These are phyloP conservation scores for Russula emetica DNA, from an alignment of 768 basidiomycete genomes.

Conservation along the genomic window DNA sequence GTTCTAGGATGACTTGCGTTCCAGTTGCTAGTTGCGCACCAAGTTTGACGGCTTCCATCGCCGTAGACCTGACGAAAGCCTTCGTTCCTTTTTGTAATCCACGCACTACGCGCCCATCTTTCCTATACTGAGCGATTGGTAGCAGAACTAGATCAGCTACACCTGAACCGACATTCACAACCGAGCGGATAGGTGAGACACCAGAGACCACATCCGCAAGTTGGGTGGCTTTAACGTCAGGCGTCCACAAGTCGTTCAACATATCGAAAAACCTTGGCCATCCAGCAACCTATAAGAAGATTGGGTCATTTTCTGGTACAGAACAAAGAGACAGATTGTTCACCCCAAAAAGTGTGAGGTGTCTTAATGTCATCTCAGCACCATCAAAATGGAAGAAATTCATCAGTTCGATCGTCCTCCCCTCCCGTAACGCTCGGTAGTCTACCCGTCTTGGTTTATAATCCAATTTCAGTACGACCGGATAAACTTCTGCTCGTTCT, in stretches of 20 bases:
- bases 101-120: slow-evolving; percentile 87
- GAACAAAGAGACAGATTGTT: slow-evolving; percentile 33
- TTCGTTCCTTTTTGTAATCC: slow-evolving; percentile 93
- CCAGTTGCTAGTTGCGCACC: slow-evolving; percentile 93
- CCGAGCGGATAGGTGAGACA: slow-evolving; percentile 90
- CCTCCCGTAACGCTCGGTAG: slow-evolving; percentile 84
- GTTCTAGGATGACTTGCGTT: slow-evolving; percentile 95
- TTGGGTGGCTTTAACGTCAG: slow-evolving; percentile 98
- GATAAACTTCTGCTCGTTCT: slow-evolving; percentile 95
- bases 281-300: slow-evolving; percentile 68
- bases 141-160: slow-evolving; percentile 93
- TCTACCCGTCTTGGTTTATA: slow-evolving; percentile 98
- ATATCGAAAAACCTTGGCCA: slow-evolving; percentile 86
- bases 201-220: slow-evolving; percentile 96
- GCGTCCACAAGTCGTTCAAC: slow-evolving; percentile 98
- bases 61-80: slow-evolving; percentile 90
- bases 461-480: slow-evolving; percentile 92
- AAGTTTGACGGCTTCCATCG: slow-evolving; percentile 91
- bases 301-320: background rate
- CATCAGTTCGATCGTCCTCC: slow-evolving; percentile 94
- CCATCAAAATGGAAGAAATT: slow-evolving; percentile 99
- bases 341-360: slow-evolving; percentile 88
- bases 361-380: slow-evolving; percentile 94
- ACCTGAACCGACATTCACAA: slow-evolving; percentile 96
- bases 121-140: slow-evolving; percentile 96